Conservation (phyloP, 2,329 filamentous ascomycete species). For the Dactylonectria estremocensis region DNA sequence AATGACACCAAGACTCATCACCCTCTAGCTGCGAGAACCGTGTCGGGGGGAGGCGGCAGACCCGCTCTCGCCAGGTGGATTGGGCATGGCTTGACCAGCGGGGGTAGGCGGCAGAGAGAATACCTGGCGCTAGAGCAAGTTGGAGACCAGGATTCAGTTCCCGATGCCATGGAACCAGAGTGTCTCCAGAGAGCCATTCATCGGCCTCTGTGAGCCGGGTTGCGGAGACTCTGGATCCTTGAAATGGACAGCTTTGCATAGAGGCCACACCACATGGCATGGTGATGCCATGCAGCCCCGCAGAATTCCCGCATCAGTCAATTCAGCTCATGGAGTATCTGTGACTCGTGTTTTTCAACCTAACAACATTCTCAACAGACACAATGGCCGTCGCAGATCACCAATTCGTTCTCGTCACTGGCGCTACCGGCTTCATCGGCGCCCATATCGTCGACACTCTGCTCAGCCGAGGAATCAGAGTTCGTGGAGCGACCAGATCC, state of each 20-base stretch:
- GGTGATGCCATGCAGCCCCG: neutral
- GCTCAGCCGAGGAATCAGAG: constrained; percentile 49
- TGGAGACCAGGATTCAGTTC: constrained; percentile 5
- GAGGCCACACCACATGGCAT: neutral
- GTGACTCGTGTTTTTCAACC: neutral
- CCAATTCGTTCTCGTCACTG: constrained; percentile 44
- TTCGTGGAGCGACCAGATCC: constrained; percentile 51
- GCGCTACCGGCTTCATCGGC: constrained; percentile 51
- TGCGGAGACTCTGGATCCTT: neutral
- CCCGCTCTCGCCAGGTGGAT: constrained; percentile 3
- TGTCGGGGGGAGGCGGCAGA: constrained; percentile 30
- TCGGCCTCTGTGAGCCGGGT: neutral
- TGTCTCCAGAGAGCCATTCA: no score
- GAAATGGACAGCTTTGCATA: constrained; percentile 1
- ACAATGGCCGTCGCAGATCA: constrained; percentile 1
- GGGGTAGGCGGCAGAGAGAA: constrained; percentile 24
- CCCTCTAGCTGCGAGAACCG: neutral
- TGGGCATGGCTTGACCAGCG: constrained; percentile 7
- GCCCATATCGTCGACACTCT: constrained; percentile 54
- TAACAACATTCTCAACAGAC: neutral
- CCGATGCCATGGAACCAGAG: constrained; percentile 10
- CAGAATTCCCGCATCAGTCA: constrained; percentile 20
- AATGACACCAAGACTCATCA: constrained; percentile 1
- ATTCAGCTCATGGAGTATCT: neutral
- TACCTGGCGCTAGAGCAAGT: neutral